Evolutionary conservation across 371 early-diverging fungal genomes (phyloP).

Genomic region (Coemansia sp.): DNA sequence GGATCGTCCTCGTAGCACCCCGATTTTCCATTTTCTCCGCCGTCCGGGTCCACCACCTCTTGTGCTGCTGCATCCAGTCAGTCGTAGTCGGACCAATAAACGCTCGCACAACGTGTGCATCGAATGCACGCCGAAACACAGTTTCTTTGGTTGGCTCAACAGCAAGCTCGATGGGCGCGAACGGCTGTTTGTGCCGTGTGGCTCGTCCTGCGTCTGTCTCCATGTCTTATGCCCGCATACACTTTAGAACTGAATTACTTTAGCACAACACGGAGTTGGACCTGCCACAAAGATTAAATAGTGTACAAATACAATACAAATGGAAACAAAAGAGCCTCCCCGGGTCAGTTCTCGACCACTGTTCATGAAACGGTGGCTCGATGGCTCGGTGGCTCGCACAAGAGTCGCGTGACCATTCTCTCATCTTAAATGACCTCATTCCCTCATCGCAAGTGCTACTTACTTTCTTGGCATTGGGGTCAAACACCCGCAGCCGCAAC

Average conservation of each 20-base stretch:
- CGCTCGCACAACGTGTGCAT: slow-evolving; percentile 19
- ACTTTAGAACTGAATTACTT: too few species aligned
- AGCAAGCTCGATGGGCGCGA: slow-evolving; percentile 24
- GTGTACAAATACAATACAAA: too few species aligned
- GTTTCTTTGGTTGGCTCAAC: slow-evolving; percentile 22
- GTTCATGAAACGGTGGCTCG: too few species aligned
- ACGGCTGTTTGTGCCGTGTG: slow-evolving; percentile 39
- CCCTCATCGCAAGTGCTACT: neutral
- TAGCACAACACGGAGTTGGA: too few species aligned
- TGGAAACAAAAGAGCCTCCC: too few species aligned
- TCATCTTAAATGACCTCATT: neutral
- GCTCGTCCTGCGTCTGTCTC: neutral
- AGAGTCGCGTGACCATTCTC: neutral
- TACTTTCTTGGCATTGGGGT: neutral
- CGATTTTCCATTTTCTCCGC: slow-evolving; percentile 28
- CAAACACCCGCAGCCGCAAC: too few species aligned
- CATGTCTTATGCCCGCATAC: too few species aligned
- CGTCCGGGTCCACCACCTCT: slow-evolving; percentile 44
- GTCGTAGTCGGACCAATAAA: slow-evolving; percentile 36
- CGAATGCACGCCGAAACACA: slow-evolving; percentile 18
- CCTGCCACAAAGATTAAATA: too few species aligned
- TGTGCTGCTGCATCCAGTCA: slow-evolving; percentile 46
- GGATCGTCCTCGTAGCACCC: slow-evolving; percentile 18
- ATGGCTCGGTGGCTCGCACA: neutral
- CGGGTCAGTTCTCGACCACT: too few species aligned